Conservation (phyloP, 495 filamentous ascomycete species). For the Clohesyomyces aquaticus region DNA sequence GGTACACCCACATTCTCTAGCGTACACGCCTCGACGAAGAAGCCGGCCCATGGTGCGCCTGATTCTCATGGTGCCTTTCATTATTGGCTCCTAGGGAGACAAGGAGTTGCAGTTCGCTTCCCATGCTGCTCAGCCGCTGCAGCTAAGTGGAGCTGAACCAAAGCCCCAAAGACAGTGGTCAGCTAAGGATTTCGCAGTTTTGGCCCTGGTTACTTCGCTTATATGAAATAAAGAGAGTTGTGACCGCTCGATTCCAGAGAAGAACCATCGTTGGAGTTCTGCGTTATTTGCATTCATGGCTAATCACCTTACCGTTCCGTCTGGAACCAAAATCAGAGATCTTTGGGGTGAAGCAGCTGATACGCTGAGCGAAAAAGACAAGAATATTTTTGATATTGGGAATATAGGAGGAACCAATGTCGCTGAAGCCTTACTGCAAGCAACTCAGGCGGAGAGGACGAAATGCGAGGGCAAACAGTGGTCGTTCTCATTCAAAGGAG, state of each 20-base stretch:
- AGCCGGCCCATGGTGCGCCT: too few species aligned
- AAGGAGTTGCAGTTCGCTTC: too few species aligned
- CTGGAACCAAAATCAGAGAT: background rate
- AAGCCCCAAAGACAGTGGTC: too few species aligned
- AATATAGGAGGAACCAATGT: background rate
- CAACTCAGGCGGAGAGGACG: conserved; percentile 1
- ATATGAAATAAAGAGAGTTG: too few species aligned
- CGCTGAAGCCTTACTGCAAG: conserved; percentile 1
- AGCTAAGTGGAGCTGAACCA: too few species aligned
- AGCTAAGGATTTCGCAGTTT: too few species aligned
- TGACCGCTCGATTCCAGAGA: background rate
- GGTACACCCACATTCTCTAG: too few species aligned
- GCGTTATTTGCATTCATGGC: background rate
- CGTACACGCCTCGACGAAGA: too few species aligned
- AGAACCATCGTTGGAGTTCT: background rate
- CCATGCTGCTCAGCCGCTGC: too few species aligned
- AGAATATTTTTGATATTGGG: background rate
- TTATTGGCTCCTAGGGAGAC: too few species aligned
- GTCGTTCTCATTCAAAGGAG: conserved; percentile 1
- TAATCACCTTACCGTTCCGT: conserved; percentile 1
- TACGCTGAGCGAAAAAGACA: background rate
- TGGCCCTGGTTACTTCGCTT: too few species aligned
- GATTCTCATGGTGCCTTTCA: too few species aligned
- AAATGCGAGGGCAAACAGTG: conserved; percentile 6
- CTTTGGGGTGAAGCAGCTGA: conserved; percentile 1